Base-by-base conservation (phyloP, 257 asterid genomes). In the Leptodermis oblonga region DNA sequence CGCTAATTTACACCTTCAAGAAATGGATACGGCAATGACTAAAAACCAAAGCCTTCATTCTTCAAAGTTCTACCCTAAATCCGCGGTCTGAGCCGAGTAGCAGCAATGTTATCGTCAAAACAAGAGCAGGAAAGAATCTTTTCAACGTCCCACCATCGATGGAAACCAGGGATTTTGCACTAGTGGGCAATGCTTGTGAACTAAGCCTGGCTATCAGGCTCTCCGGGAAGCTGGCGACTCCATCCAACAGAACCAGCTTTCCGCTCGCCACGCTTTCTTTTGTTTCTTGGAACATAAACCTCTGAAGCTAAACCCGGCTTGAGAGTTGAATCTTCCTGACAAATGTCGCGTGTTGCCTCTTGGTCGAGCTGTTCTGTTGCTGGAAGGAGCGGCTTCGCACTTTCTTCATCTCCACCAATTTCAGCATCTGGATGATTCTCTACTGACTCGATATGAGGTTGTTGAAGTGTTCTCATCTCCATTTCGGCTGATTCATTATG, bases 201-300 rank as follows among this genome's bases (percentile, higher is more conserved):
- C 41, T 23, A 17, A 53, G 53, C 68, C 73, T 76, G 79, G 81
- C 76, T 77, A 56, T 85, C 92, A 23, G 89, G 85, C 70, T 83
- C 90, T 70, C 82, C 82, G 18, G 88, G 87, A 48, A 71, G 72
- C 36, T 79, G 95, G 23, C 90, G 86, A 63, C 80, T 83, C 97
- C 96, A 91, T 25, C 86, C 86, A 63, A 75, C 81, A 30, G 90
- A 80, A 65, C 91, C 85, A 13, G 91, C 95, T 79, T 83, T 88
- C 34, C 97, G 95, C 73, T 88, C 97, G 34, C 97, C 97, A 15
- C 96, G 86, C 74, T 91, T 88, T 75, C 96, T 83, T 81, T 91
- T 91, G 66, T 84, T 87, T 48, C 73, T 85, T 11, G 95, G 97
- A 70, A 91, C 83, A 37, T 82, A 83, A 14, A 88, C 64, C 48